Base-by-base conservation (phyloP, 495 filamentous ascomycete genomes). In the Podospora anserina region DNA sequence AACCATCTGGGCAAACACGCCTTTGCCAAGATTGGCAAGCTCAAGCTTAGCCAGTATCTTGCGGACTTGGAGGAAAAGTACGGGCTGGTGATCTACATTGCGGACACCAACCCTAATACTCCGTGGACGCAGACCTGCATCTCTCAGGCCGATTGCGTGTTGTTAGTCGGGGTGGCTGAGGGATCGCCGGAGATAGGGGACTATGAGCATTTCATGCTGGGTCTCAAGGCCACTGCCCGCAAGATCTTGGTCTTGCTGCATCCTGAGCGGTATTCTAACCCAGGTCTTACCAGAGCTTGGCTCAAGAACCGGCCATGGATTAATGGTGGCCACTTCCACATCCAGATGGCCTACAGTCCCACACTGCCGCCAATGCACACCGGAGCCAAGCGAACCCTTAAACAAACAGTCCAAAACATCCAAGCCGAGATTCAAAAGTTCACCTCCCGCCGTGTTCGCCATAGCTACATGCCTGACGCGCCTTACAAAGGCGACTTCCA, bases 101-200 rank as follows among this genome's bases (percentile, higher is more conserved):
- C 94, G n/a, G 95, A 98, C 74, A 98, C 94, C 32, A 96, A 89
- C 68, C 93, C 97, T 66, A 97, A 96, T 75, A 88, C 96, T 0
- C 95, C 95, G 11, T 99, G 95, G 95, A 99, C 95, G 3, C 94
- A 97, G 76, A 98, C 95, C 1, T 99, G 95, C 74, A 97, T 99
- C 71, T 88, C 89, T 27, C 96, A 99, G 76, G 96, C 96, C 1
- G 95, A 99, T 74, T 96, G 92, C 69, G 96, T 99, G 57, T 84
- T 98, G 5, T 85, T 99, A 18, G 92, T 99, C 39, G 96, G 92
- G 2, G 80, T 97, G 27, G 95, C 94, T 2, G 96, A 99, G 77
- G 90, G 89, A 9, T 96, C 93, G 2, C 89, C 95, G 0, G 88
- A 82, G 60, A 94, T 98, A 68, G 95, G 95, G 30, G 96, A 99